Conservation (phyloP, 2,329 filamentous ascomycete genomes). For the Beauveria australis region DNA sequence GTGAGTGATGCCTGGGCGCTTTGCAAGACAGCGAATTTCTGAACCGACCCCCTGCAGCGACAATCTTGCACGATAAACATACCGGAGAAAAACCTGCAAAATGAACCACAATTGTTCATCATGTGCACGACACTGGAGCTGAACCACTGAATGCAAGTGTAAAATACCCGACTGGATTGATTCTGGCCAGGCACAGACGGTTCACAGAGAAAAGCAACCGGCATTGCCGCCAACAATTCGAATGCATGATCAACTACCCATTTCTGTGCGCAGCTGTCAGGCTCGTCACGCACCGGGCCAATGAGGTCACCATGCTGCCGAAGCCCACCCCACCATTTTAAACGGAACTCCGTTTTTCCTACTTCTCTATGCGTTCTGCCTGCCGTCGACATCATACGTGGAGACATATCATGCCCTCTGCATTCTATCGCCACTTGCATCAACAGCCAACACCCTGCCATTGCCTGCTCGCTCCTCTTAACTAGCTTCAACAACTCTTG, state of each 20-base stretch:
- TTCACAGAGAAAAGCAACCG: not conserved
- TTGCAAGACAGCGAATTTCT: too few species aligned
- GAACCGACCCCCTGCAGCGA: too few species aligned
- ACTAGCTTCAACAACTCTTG: too few species aligned
- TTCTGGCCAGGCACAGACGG: too few species aligned
- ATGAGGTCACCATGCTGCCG: slow-evolving; percentile 1
- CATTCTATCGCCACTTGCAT: slow-evolving; percentile 5
- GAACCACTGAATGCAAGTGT: too few species aligned
- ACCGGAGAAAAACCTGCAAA: too few species aligned
- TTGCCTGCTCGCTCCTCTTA: not conserved
- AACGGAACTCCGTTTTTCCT: slow-evolving; percentile 2
- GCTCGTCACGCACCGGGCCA: not conserved
- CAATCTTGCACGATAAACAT: too few species aligned
- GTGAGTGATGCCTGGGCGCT: too few species aligned
- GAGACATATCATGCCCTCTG: not conserved
- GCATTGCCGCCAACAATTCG: not conserved
- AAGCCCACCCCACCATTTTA: slow-evolving; percentile 3
- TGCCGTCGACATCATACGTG: not conserved
- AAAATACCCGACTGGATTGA: too few species aligned
- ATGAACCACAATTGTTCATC: too few species aligned
- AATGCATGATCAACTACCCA: not conserved
- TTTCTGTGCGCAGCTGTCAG: too few species aligned
- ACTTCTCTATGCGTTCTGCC: not conserved
- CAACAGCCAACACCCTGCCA: slow-evolving; percentile 1
- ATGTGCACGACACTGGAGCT: too few species aligned